A percentile compares a stretch with the other conserved stretches of the same genome.
Evolutionary conservation across 176 grass and related monocot genomes (phyloP).

Genomic region (Bromus sterilis): DNA sequence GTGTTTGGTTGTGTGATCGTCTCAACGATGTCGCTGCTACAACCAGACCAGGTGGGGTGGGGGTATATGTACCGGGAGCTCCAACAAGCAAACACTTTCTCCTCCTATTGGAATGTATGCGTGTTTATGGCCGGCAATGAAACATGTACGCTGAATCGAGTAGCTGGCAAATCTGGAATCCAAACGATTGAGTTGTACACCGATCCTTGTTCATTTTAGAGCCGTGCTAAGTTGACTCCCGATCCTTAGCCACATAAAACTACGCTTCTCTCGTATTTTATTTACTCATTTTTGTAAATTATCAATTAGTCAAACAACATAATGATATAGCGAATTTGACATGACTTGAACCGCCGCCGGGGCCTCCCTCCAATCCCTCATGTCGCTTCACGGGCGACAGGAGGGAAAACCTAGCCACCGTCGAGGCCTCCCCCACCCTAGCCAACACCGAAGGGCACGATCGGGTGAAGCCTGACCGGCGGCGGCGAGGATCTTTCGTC

Average conservation of each 20-base stretch:
- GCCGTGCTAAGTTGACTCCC: not conserved
- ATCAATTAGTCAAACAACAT: too few relatives aligned
- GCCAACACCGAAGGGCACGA: too few relatives aligned
- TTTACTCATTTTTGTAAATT: too few relatives aligned
- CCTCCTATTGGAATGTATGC: not conserved
- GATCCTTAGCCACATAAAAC: not conserved
- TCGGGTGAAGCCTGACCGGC: too few relatives aligned
- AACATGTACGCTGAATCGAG: not conserved
- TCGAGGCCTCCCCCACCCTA: too few relatives aligned
- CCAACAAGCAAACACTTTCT: not conserved
- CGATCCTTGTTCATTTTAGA: not conserved
- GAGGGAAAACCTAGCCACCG: too few relatives aligned
- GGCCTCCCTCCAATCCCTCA: too few relatives aligned
- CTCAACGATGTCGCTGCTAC: not conserved
- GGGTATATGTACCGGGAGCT: not conserved
- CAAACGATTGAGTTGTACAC: not conserved
- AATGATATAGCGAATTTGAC: too few relatives aligned
- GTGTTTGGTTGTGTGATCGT: not conserved
- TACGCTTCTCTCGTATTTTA: not conserved
- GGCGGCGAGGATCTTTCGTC: too few relatives aligned
- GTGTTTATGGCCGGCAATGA: constrained; percentile 22
- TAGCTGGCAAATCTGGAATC: not conserved
- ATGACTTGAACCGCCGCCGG: too few relatives aligned
- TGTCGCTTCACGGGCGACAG: too few relatives aligned
- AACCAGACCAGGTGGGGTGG: not conserved